Evolutionary conservation across 306 rosid genomes (phyloP).

Genomic region (Begonia peltatifolia): DNA sequence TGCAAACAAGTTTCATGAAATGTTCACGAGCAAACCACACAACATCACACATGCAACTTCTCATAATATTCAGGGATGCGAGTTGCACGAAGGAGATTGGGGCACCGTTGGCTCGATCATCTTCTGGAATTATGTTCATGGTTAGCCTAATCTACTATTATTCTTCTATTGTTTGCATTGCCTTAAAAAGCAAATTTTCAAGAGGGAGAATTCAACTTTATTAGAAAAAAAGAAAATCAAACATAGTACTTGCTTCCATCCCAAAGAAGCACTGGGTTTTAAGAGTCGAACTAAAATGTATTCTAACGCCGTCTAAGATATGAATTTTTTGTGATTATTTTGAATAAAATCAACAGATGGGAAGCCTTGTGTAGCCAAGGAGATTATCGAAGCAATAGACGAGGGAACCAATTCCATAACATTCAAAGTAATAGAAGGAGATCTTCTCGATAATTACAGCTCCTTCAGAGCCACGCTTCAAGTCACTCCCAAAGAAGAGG

Average conservation of each 20-base stretch:
- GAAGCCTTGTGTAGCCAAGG: not conserved
- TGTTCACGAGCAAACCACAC: not conserved
- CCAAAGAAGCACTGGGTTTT: too few relatives aligned
- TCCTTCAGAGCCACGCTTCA: not conserved
- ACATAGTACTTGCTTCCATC: not conserved
- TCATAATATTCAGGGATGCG: not conserved
- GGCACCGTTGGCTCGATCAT: constrained; percentile 2
- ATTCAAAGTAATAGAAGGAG: constrained; percentile 4
- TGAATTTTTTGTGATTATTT: not conserved
- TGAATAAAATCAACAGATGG: not conserved
- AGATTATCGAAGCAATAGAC: not conserved
- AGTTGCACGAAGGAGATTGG: constrained; percentile 9
- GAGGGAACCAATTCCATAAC: not conserved
- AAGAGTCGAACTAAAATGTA: too few relatives aligned
- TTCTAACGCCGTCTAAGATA: too few relatives aligned
- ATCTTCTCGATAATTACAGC: not conserved
- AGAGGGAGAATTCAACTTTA: not conserved
- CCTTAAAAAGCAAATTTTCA: not conserved
- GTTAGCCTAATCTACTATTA: not conserved
- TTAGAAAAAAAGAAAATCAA: not conserved
- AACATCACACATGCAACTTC: not conserved
- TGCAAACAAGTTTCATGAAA: constrained; percentile 4
- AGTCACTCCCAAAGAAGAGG: not conserved
- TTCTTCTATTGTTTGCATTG: too few relatives aligned
- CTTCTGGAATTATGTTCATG: constrained; percentile 5